Conservation (phyloP, 2,329 filamentous ascomycete genomes). For the Keithomyces neogunnii region DNA sequence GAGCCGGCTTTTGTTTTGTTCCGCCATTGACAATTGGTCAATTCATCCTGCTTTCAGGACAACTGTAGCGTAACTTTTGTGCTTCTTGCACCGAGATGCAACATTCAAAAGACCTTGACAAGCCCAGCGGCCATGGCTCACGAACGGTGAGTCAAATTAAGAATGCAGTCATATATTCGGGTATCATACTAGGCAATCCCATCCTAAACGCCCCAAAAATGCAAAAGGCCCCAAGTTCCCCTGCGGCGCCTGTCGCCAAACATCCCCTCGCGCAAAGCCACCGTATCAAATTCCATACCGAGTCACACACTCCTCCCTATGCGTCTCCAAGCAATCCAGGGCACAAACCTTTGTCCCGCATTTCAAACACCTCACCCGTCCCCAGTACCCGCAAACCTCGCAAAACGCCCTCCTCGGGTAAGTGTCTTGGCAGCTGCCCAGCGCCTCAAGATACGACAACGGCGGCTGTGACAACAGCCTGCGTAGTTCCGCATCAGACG, state of each 20-base stretch:
- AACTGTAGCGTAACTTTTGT: no score
- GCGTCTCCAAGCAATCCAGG: conserved; percentile 62
- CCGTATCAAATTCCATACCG: conserved; percentile 45
- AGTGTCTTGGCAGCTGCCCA: conserved; percentile 33
- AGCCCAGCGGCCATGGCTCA: no score
- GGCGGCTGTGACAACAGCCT: conserved; percentile 55
- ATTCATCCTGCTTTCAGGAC: no score
- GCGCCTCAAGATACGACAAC: conserved; percentile 58
- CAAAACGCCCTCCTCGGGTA: conserved; percentile 62
- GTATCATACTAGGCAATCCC: neutral
- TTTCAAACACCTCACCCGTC: conserved; percentile 64
- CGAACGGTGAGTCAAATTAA: neutral
- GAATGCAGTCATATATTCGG: neutral
- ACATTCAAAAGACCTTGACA: no score
- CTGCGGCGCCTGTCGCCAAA: conserved; percentile 8
- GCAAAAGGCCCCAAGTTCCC: conserved; percentile 1
- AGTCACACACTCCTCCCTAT: conserved; percentile 63
- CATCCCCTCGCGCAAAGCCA: neutral
- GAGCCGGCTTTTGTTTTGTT: no score
- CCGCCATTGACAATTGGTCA: no score
- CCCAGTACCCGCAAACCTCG: conserved; percentile 78
- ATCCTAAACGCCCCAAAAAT: neutral
- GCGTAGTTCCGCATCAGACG: conserved; percentile 53
- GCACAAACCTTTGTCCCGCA: conserved; percentile 74
- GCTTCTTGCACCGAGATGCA: no score